These are phyloP conservation scores for Botryococcus braunii DNA, from an alignment of 163 green algal genomes.

Conservation along the genomic window DNA sequence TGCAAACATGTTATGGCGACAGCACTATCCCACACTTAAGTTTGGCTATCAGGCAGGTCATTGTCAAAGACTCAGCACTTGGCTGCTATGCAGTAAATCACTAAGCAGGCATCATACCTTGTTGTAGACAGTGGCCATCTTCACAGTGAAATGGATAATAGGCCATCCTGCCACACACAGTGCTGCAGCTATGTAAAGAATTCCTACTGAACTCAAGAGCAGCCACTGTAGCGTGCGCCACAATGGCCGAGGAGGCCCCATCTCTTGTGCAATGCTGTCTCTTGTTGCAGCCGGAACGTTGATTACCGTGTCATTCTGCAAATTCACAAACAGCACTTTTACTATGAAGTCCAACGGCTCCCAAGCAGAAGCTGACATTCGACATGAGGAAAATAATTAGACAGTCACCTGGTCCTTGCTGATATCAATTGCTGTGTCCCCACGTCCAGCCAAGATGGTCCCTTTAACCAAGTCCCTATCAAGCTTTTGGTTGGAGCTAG, in stretches of 20 bases:
- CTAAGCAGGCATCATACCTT: not conserved
- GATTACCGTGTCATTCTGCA: too few relatives aligned
- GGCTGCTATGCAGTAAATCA: not conserved
- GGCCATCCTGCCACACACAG: constrained; percentile 3
- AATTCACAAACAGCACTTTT: too few relatives aligned
- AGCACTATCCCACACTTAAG: not conserved
- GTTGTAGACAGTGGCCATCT: not conserved
- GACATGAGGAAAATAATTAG: too few relatives aligned
- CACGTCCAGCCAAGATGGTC: too few relatives aligned
- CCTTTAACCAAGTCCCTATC: too few relatives aligned
- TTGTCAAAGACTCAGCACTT: not conserved
- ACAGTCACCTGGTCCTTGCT: too few relatives aligned
- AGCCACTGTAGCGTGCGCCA: not conserved
- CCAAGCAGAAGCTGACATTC: too few relatives aligned
- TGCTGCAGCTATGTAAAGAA: constrained; percentile 1
- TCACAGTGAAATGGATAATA: not conserved
- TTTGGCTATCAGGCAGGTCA: not conserved
- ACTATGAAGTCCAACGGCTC: too few relatives aligned
- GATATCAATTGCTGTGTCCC: too few relatives aligned
- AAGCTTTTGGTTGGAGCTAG: too few relatives aligned
- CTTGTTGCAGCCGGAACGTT: not conserved
- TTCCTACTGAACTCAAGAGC: not conserved
- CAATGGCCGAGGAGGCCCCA: not conserved
- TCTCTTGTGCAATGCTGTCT: not conserved
- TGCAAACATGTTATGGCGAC: not conserved